Base-by-base conservation (phyloP, 139 green algal species). In the Picochlorum sp. region DNA sequence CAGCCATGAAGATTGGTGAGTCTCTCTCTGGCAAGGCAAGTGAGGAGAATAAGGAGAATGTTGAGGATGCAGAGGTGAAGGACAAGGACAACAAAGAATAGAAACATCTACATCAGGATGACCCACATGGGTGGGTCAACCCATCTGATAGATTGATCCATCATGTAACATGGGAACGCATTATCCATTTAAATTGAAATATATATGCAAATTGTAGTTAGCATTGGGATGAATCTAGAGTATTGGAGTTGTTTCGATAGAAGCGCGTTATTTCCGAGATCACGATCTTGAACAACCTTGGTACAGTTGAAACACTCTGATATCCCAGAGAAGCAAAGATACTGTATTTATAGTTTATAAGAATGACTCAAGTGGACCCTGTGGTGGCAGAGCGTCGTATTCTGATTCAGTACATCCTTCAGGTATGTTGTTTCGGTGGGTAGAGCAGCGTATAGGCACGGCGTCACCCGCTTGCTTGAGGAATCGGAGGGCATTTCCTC, bases 1-100 rank as follows among this genome's bases (percentile, higher is more conserved):
- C 88, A 4, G 66, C 80, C 37, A 95, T 98, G 89, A 98, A 98
- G 84, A 98, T 99, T 60, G 94, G 94, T 0, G 84, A 96, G 82
- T 57, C 66, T n/a, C 75, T 98, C 18, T 75, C 74, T 60, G 68
- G 74, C 30, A 50, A n/a, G 2, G 38, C 45, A 30, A 49, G 60
- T 24, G 59, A 26, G 6, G 57, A 23, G 6, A 58, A 20, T 21
- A 63, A 55, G 10, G 57, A 72, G 55, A 78, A 78, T 41, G 65
- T 62, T 15, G 41, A 71, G 50, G 65, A 71, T 20, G 65, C 65
- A 7, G 65, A 71, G n/a, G 65, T 71, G 23, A 71, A 71, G 28
- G 65, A 71, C 28, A 71, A 71, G 63, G 14, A 47, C 24, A 21
- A 24, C 16, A 54, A 21, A 49, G 24, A 21, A 30, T 38, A 30